Evolutionary conservation across 192 early-diverging fungal species (phyloP), one percentile per base, ranked within the genome.

Genomic region (Backusella westeae): DNA sequence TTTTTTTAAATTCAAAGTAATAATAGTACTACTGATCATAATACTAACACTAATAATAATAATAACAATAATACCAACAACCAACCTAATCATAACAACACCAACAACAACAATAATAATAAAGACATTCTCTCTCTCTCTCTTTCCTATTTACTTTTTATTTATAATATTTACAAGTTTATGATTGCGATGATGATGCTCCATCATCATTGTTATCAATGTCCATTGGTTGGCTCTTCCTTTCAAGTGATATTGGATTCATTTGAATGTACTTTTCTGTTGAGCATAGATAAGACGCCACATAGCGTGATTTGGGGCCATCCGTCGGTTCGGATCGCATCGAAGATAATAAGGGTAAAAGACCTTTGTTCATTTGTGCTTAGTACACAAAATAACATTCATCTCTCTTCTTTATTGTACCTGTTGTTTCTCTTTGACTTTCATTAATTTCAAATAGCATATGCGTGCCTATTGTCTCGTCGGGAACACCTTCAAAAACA

Each of bases 381-480:
- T 15, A 21, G 23, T 69, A 71, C 6, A 71, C 5, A 41, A 26
- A n/a, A 32, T 32, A 32, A 32, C 32, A 32, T 32, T 32, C 14
- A 42, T 15, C 23, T 21, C 19, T 39, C 17, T 14, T 39, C 17
- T 14, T 23, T 71, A 4, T 44, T 44, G 14, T 71, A 42, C 70
- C 70, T 71, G 70, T 32, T 44, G 26, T 71, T 32, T 74, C 52
- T 63, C 23, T 29, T 38, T 74, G 49, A 23, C 36, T 59, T 23
- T 75, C 63, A 19, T 67, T 32, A 32, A 67, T 32, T 42, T 67
- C 63, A 67, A 75, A 75, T 10, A 75, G 1, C 63, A 75, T 39
- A 17, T 63, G 34, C 42, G 56, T 41, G 34, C 65, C 65, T 21
- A 75, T 34, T 19, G 73, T 75, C 32, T 75, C 73, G 66, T 75